phyloP scores from a whole-genome alignment of 2,329 filamentous ascomycete species.

The Ceratocystis lukuohia region DNA sequence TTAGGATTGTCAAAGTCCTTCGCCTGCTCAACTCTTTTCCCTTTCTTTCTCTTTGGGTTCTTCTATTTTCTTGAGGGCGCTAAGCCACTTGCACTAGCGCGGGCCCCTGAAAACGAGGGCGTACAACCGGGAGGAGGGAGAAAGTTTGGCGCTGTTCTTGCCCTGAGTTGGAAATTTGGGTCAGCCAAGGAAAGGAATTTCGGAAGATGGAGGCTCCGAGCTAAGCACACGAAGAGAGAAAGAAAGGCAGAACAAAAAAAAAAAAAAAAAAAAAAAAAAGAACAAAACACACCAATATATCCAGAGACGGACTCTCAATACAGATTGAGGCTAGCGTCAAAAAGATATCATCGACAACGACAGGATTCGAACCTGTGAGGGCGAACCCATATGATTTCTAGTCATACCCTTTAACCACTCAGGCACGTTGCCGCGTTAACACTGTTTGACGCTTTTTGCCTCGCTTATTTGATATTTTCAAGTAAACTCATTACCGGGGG shows the following conservation, averaged over 20 bases:
- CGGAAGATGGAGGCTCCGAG: neutral
- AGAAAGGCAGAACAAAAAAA: neutral
- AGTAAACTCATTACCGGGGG: neutral
- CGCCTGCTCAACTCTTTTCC: neutral
- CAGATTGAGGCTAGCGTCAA: neutral
- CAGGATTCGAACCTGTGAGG: conserved; percentile 19
- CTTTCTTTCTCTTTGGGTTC: neutral
- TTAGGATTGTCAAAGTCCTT: neutral
- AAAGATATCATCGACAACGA: conserved; percentile 6
- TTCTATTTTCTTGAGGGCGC: neutral
- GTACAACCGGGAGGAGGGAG: neutral
- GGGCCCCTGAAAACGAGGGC: neutral
- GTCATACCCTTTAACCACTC: conserved; percentile 20
- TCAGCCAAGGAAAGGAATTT: neutral
- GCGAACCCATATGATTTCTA: conserved; percentile 19
- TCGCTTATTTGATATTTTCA: neutral
- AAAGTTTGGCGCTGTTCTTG: neutral
- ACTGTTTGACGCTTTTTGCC: neutral
- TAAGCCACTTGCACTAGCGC: conserved; percentile 3
- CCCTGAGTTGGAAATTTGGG: neutral
- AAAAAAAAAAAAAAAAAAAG: neutral
- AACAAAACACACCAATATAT: neutral
- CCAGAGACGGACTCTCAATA: no score
- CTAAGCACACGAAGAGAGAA: neutral
- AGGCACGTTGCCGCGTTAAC: conserved; percentile 15